Evolutionary conservation across 2,329 filamentous ascomycete species (phyloP).

Genomic region (Xylaria sp.): DNA sequence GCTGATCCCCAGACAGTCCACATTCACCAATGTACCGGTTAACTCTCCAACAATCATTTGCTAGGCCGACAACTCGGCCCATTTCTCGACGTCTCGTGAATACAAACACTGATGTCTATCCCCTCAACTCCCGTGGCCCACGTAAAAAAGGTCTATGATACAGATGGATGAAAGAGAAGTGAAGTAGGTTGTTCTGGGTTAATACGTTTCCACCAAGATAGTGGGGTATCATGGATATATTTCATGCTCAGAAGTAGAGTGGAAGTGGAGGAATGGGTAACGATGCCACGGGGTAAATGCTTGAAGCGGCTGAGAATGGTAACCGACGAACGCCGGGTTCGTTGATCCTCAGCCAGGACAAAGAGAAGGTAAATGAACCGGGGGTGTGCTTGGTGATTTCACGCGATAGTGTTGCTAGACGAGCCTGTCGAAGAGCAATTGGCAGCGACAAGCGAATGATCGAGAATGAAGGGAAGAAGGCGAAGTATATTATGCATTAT

Average conservation of each 20-base stretch:
- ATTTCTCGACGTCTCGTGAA: slow-evolving; percentile 31
- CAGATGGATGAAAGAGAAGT: slow-evolving; percentile 36
- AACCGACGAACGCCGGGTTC: slow-evolving; percentile 42
- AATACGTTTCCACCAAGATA: slow-evolving; percentile 15
- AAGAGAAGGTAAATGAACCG: slow-evolving; percentile 28
- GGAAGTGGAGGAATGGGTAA: slow-evolving; percentile 18
- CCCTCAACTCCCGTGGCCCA: slow-evolving; percentile 43
- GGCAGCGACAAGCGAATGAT: slow-evolving; percentile 36
- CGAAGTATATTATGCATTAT: slow-evolving; percentile 45
- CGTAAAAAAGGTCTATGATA: slow-evolving; percentile 45
- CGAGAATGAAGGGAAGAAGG: slow-evolving; percentile 26
- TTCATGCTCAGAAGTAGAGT: slow-evolving; percentile 23
- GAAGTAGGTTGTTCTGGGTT: slow-evolving; percentile 23
- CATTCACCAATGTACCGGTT: slow-evolving; percentile 37
- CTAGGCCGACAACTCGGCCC: slow-evolving; percentile 13
- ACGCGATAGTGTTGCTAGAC: slow-evolving; percentile 33
- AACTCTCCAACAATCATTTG: slow-evolving; percentile 31
- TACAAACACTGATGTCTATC: slow-evolving; percentile 40
- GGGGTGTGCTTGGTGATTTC: slow-evolving; percentile 28
- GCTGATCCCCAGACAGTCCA: slow-evolving; percentile 40
- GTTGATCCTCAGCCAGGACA: slow-evolving; percentile 38
- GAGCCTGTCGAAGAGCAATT: slow-evolving; percentile 38
- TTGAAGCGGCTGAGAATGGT: slow-evolving; percentile 32
- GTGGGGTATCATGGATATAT: slow-evolving; percentile 33
- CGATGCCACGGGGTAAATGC: slow-evolving; percentile 37